These are phyloP conservation scores for Tetrapisispora iriomotensis DNA, from an alignment of 805 yeast species.

Conservation along the genomic window DNA sequence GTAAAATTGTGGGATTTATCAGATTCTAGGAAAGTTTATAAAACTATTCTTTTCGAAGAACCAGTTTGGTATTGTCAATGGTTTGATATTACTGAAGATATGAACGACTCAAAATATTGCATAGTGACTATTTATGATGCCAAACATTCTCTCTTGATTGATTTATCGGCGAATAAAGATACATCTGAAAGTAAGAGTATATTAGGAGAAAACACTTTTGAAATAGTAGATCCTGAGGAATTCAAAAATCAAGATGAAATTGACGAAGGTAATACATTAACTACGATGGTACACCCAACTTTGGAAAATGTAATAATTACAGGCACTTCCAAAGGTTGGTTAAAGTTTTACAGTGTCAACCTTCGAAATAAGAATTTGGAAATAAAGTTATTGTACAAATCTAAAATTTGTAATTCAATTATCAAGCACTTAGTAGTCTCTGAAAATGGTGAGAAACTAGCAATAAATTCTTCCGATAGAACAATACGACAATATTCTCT, in stretches of 20 bases:
- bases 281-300: slow-evolving; percentile 26
- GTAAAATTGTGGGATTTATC: slow-evolving; percentile 72
- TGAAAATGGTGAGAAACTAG: slow-evolving; percentile 49
- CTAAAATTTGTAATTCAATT: slow-evolving; percentile 55
- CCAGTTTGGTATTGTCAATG: slow-evolving; percentile 55
- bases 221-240: slow-evolving; percentile 11
- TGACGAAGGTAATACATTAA: slow-evolving; percentile 21
- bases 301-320: slow-evolving; percentile 41
- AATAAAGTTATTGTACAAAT: slow-evolving; percentile 34
- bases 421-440: slow-evolving; percentile 60
- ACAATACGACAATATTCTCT: slow-evolving; percentile 48
- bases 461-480: slow-evolving; percentile 69
- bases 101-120: slow-evolving; percentile 28
- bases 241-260: slow-evolving; percentile 15
- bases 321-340: slow-evolving; percentile 76
- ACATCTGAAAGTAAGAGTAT: not conserved
- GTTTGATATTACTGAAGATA: slow-evolving; percentile 9
- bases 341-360: slow-evolving; percentile 38
- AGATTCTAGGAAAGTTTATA: slow-evolving; percentile 29
- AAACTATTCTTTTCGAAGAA: slow-evolving; percentile 47
- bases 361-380: not conserved
- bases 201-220: slow-evolving; percentile 20
- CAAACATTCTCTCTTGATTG: slow-evolving; percentile 33
- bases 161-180: slow-evolving; percentile 5
- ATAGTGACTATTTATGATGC: slow-evolving; percentile 61